Evolutionary conservation across 306 rosid genomes (phyloP).

Genomic region (barrel medic (Medicago truncatula)): MtrunA17r5.0-ANR NC_053048.1:55427501-55428000

Average conservation of each 20-base stretch:
- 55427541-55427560: conserved; percentile 57
- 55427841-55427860: conserved; percentile 58
- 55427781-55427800: conserved; percentile 51
- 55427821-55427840: conserved; percentile 85
- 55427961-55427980: conserved; percentile 50
- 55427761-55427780: conserved; percentile 78
- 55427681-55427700: conserved; percentile 57
- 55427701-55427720: conserved; percentile 69
- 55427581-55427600: conserved; percentile 50
- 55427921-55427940: conserved; percentile 52
- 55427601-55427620: conserved; percentile 55
- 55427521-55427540: conserved; percentile 59
- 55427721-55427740: conserved; percentile 90
- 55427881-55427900: conserved; percentile 55
- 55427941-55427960: conserved; percentile 51
- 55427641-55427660: conserved; percentile 68
- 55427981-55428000: conserved; percentile 74
- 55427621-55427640: conserved; percentile 80
- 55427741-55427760: conserved; percentile 82
- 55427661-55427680: conserved; percentile 59
- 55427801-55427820: conserved; percentile 69
- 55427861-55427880: conserved; percentile 68
- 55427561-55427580: conserved; percentile 61
- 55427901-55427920: conserved; percentile 49
- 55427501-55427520: conserved; percentile 66